A percentile compares a stretch with the other conserved stretches of the same genome.
Conservation (phyloP, 2,329 filamentous ascomycete species). For the Neonectria ditissima region DNA sequence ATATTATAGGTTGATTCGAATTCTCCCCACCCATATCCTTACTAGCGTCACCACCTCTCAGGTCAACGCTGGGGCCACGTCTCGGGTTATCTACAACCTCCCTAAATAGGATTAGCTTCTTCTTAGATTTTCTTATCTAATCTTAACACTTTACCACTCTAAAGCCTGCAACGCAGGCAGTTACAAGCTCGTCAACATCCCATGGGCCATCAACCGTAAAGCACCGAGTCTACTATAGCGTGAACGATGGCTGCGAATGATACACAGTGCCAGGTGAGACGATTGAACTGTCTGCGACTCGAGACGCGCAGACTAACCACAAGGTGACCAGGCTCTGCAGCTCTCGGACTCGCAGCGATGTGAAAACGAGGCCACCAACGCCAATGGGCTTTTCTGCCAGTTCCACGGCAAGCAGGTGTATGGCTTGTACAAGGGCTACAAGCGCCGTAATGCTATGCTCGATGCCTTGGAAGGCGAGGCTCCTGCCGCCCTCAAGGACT, state of each 20-base stretch:
- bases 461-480: slow-evolving; percentile 34
- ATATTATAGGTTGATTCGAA: no score
- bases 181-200: no score
- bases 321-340: slow-evolving; percentile 27
- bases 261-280: slow-evolving; percentile 1
- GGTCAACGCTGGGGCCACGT: no score
- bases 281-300: no score
- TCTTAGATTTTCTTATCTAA: no score
- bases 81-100: no score
- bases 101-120: no score
- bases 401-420: slow-evolving; percentile 41
- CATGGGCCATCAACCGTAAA: neutral
- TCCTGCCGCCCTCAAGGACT: slow-evolving; percentile 29
- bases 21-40: no score
- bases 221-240: neutral
- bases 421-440: slow-evolving; percentile 43
- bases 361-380: slow-evolving; percentile 59
- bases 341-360: slow-evolving; percentile 64
- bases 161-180: no score
- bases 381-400: slow-evolving; percentile 42
- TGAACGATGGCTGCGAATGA: neutral
- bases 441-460: slow-evolving; percentile 42
- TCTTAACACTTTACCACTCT: no score
- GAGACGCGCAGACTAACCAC: neutral
- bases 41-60: no score